phyloP scores from a whole-genome alignment of 208 protist species.

The Endotrypanum monterogeii region DNA sequence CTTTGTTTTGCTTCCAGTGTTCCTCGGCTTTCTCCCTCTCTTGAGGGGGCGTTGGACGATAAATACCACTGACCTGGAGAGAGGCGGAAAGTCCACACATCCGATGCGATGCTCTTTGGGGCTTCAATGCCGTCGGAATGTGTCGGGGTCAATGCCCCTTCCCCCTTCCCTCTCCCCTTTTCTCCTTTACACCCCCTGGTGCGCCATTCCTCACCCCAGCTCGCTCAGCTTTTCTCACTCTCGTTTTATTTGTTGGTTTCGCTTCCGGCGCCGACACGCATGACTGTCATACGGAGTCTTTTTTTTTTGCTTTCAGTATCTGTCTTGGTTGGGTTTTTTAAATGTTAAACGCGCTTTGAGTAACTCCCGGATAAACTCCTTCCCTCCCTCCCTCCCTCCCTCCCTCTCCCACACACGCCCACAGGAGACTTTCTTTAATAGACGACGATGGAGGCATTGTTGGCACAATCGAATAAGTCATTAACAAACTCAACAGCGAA shows the following conservation, averaged over 20 bases:
- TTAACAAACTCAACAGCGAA: conserved; percentile 11
- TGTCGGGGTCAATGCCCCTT: background rate
- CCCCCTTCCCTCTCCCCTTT: background rate
- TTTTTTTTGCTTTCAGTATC: background rate
- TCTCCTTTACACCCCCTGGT: background rate
- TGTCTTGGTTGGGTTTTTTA: background rate
- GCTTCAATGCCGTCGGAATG: background rate
- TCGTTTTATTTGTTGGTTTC: background rate
- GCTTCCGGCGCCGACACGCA: too few species aligned
- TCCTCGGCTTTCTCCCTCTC: background rate
- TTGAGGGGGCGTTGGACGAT: background rate
- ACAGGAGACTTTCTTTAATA: background rate
- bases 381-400: too few species aligned
- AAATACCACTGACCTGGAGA: background rate
- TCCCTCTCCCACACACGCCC: too few species aligned
- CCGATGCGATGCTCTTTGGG: background rate
- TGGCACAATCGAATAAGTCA: conserved; percentile 6
- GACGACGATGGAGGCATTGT: background rate
- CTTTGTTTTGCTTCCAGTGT: conserved; percentile 7
- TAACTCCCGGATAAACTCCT: background rate
- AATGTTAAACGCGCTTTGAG: background rate
- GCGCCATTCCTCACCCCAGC: background rate
- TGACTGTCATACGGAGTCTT: background rate
- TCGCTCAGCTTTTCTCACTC: background rate
- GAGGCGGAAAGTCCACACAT: background rate